A percentile compares a stretch with the other conserved stretches of the same genome.
Evolutionary conservation across 805 yeast species (phyloP).

Genomic region (Wickerhamiella shivajii): DNA sequence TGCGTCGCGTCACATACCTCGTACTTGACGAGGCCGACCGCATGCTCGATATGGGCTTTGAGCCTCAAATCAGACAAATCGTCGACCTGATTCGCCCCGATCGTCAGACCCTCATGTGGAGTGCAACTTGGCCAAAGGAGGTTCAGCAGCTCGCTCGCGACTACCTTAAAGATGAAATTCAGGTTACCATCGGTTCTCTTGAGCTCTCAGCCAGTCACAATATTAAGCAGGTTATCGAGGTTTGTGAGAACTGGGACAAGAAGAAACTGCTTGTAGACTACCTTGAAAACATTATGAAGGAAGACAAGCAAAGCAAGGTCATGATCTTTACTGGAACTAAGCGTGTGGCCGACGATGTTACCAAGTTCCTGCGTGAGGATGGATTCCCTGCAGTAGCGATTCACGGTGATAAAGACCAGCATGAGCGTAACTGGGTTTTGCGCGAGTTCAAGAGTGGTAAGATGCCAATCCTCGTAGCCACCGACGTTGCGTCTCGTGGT

Average conservation of each 20-base stretch:
- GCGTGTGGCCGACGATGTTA: conserved; percentile 93
- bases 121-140: conserved; percentile 99
- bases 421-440: conserved; percentile 98
- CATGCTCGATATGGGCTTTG: conserved; percentile 99
- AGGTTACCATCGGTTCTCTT: conserved; percentile 83
- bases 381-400: conserved; percentile 99
- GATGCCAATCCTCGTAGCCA: conserved; percentile 96
- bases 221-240: conserved; percentile 86
- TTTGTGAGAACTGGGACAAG: conserved; percentile 82
- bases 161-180: conserved; percentile 83
- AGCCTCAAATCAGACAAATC: conserved; percentile 97
- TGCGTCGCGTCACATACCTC: conserved; percentile 90
- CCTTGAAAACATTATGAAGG: conserved; percentile 60
- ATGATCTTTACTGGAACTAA: conserved; percentile 78
- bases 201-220: conserved; percentile 95
- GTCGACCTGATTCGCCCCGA: conserved; percentile 98
- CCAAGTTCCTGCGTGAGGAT: conserved; percentile 79
- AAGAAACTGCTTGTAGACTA: conserved; percentile 78
- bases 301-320: conserved; percentile 49
- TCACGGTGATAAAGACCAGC: conserved; percentile 96
- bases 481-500: conserved; percentile 99
- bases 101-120: conserved; percentile 99
- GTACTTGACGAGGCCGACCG: conserved; percentile 99
- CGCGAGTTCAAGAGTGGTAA: conserved; percentile 83
- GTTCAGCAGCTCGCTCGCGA: conserved; percentile 88